phyloP scores from a whole-genome alignment of 257 asterid species.

The Nicotiana noctiflora region DNA sequence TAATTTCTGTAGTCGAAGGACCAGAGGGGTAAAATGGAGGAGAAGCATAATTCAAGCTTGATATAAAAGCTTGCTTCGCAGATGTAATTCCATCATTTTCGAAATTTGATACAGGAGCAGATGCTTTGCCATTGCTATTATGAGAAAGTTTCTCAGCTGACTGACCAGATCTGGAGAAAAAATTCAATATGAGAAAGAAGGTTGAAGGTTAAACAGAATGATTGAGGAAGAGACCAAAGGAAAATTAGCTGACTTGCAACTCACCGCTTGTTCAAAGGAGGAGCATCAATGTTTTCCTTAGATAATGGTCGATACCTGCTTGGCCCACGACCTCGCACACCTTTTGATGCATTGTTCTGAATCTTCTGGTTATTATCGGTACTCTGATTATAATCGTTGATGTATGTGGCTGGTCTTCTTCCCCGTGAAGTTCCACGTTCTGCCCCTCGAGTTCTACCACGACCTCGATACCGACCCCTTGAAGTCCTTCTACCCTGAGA shows the following conservation, averaged over 20 bases:
- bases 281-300: conserved; percentile 43
- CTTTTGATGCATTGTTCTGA: conserved; percentile 47
- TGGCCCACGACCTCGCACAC: conserved; percentile 79
- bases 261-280: conserved; percentile 53
- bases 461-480: conserved; percentile 72
- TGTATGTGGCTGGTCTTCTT: conserved; percentile 41
- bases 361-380: conserved; percentile 14
- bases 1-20: conserved; percentile 55
- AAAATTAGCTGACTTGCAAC: conserved; percentile 13
- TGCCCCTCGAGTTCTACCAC: conserved; percentile 53
- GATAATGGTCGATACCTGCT: conserved; percentile 67
- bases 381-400: conserved; percentile 30
- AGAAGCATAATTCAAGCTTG: conserved; percentile 77
- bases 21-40: conserved; percentile 96
- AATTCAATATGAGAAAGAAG: background rate
- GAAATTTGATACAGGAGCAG: conserved; percentile 33
- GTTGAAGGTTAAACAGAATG: background rate
- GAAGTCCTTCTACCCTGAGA: conserved; percentile 62
- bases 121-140: conserved; percentile 35
- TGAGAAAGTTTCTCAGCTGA: conserved; percentile 39
- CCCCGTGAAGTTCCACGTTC: conserved; percentile 47
- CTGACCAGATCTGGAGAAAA: conserved; percentile 48
- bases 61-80: conserved; percentile 50
- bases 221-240: background rate
- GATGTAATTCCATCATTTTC: conserved; percentile 36